Evolutionary conservation across 306 rosid genomes (phyloP), one percentile per base, ranked within the genome.

Genomic region (Prunus mongolica): DNA sequence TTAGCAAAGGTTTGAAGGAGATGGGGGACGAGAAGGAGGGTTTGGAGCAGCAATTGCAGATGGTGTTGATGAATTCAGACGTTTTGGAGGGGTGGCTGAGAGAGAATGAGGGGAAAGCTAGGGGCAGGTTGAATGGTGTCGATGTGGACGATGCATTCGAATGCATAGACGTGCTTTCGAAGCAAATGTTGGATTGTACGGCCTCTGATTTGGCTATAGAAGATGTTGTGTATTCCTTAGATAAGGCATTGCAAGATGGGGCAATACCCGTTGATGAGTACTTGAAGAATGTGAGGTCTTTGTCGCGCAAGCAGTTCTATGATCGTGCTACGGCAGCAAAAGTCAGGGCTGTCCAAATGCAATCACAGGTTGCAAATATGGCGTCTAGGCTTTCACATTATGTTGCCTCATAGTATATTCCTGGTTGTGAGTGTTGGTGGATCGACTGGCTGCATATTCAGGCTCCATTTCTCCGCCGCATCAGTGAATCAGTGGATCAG

Each of bases 11-110:
- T 6, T 34, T 88, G 89, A 86, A 67, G 79, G 98, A 88, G 77
- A 88, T 93, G 98, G 81, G 74, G 76, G 93, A 81, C 27, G 99
- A 92, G 87, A 92, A 75, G 87, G 99, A 92, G 79, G 89, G 82
- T 5, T 73, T 96, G 84, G 99, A 96, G 88, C 98, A 88, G 89
- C 93, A 91, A 38, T 25, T 96, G 78, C 99, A 96, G 90, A 89
- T 89, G 86, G 89, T 92, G 67, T 75, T 96, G 90, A 92, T 91
- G 96, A 91, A 96, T 54, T 58, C 85, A 2, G 99, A 92, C 72
- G 84, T 92, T 61, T 49, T 92, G 28, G 98, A 96, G 34, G 87
- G 75, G 9, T 96, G 99, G 99, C 46, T 89, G 84, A 87, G 86
- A 71, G 97, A 92, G 18, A 96, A 91, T 14, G 88, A 88, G 50